phyloP scores from a whole-genome alignment of 2,329 filamentous ascomycete genomes.

The Ambrosiella cleistominuta region DNA sequence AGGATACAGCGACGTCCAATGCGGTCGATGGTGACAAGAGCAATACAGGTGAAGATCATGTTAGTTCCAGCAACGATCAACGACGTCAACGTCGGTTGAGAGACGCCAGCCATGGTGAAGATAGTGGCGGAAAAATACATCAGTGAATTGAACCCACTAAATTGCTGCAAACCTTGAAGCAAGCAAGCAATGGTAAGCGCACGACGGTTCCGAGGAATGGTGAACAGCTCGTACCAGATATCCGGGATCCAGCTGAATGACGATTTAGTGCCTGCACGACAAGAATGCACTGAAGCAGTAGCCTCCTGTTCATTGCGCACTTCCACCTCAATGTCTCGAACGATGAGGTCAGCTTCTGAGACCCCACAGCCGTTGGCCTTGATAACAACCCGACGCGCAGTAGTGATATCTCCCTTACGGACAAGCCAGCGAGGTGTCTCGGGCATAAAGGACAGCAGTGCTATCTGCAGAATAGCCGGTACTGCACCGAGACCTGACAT shows the following conservation, averaged over 20 bases:
- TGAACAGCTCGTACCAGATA: conserved; percentile 34
- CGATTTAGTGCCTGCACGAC: conserved; percentile 24
- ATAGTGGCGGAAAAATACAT: conserved; percentile 87
- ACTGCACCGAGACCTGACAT: conserved; percentile 75
- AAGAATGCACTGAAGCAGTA: conserved; percentile 20
- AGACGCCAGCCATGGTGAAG: conserved; percentile 60
- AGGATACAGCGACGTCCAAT: conserved; percentile 66
- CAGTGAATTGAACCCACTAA: conserved; percentile 77
- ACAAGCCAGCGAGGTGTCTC: conserved; percentile 84
- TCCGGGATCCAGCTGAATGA: conserved; percentile 2
- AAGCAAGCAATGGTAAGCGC: conserved; percentile 74
- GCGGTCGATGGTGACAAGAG: conserved; percentile 59
- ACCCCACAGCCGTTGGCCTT: conserved; percentile 28
- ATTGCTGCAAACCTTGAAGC: conserved; percentile 72
- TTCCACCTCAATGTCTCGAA: conserved; percentile 56
- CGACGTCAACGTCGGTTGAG: conserved; percentile 61
- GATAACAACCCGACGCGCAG: conserved; percentile 51
- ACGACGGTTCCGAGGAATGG: conserved; percentile 46
- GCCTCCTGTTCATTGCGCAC: conserved; percentile 48
- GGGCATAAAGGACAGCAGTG: conserved; percentile 54
- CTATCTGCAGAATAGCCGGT: conserved; percentile 55
- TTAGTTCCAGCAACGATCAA: conserved; percentile 70
- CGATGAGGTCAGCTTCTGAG: conserved; percentile 36
- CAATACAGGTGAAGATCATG: conserved; percentile 60
- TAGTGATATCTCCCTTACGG: conserved; percentile 40